These are phyloP conservation scores for Aegle marmelos DNA, from an alignment of 345 rosid species.

Conservation along the genomic window DNA sequence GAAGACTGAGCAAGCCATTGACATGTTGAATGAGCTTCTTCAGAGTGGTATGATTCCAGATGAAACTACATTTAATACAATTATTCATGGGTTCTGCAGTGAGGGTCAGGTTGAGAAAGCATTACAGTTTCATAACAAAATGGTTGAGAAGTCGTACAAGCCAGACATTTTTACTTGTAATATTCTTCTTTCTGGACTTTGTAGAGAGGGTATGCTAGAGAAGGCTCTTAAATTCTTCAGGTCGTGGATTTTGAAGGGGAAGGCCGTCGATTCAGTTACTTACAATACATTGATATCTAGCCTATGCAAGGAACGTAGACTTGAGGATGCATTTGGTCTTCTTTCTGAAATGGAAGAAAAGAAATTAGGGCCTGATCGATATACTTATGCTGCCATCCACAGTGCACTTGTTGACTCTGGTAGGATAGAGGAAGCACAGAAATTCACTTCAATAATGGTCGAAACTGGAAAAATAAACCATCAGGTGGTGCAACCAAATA, in stretches of 20 bases:
- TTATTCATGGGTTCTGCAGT: constrained; percentile 69
- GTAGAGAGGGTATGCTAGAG: constrained; percentile 67
- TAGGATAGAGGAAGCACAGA: constrained; percentile 54
- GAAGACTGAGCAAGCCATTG: constrained; percentile 63
- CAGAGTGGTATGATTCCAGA: constrained; percentile 56
- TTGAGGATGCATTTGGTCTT: constrained; percentile 72
- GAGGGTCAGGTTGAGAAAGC: constrained; percentile 75
- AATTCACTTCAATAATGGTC: constrained; percentile 44
- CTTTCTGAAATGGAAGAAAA: constrained; percentile 63
- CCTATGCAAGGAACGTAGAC: constrained; percentile 61
- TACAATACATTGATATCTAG: constrained; percentile 77
- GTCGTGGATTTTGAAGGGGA: constrained; percentile 56
- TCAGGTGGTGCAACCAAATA: neutral
- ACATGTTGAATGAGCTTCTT: constrained; percentile 66
- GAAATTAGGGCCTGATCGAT: constrained; percentile 57
- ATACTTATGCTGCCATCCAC: constrained; percentile 59
- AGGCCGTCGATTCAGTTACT: constrained; percentile 55
- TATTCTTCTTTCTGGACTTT: constrained; percentile 77
- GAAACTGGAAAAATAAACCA: constrained; percentile 25
- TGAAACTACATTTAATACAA: constrained; percentile 64
- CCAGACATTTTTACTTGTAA: constrained; percentile 64
- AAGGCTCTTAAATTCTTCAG: constrained; percentile 81
- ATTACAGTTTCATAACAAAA: constrained; percentile 70
- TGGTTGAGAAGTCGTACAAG: constrained; percentile 65
- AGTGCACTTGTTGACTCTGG: constrained; percentile 52